Evolutionary conservation across 345 rosid genomes (phyloP).

Genomic region (Gossypium herbaceum): DNA sequence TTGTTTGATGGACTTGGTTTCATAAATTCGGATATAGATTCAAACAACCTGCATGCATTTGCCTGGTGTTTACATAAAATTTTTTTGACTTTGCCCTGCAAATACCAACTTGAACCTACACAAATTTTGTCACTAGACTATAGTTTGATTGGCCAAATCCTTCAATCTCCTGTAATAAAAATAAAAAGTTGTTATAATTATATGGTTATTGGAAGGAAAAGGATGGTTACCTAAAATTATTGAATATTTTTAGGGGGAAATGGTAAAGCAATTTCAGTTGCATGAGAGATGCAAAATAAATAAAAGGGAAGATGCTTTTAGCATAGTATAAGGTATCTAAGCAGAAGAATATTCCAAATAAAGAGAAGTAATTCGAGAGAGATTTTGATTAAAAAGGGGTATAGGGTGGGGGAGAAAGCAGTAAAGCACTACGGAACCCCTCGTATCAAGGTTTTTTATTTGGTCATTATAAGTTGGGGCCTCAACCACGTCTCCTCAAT

Average conservation of each 20-base stretch:
- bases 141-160: neutral
- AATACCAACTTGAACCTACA: too few species aligned
- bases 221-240: neutral
- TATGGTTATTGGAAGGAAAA: neutral
- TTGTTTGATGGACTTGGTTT: neutral
- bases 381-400: constrained; percentile 5
- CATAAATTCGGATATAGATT: neutral
- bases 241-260: neutral
- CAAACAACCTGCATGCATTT: neutral
- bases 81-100: too few species aligned
- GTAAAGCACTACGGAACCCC: constrained; percentile 6
- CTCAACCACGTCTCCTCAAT: constrained; percentile 23
- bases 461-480: constrained; percentile 12
- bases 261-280: neutral
- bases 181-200: neutral
- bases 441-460: neutral
- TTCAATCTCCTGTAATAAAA: neutral
- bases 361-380: neutral
- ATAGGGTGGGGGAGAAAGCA: neutral
- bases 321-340: constrained; percentile 16
- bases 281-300: neutral
- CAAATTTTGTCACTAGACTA: too few species aligned
- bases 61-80: neutral
- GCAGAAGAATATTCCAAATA: constrained; percentile 30
- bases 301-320: constrained; percentile 13